Evolutionary conservation across 805 yeast species (phyloP), one percentile per base, ranked within the genome.

Genomic region (Tetrapisispora namnaoensis): DNA sequence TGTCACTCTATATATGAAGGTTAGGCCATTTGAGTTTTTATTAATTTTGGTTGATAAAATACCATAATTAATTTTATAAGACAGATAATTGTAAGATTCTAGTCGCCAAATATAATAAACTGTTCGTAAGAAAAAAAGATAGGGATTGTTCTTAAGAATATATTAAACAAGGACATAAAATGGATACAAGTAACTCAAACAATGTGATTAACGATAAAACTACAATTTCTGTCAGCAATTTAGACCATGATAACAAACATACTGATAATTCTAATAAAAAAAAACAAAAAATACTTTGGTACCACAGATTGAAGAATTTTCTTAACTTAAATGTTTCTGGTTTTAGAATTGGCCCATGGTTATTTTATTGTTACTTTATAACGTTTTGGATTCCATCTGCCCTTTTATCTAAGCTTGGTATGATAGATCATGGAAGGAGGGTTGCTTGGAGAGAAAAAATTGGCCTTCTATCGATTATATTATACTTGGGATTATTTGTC

Each of bases 371-470:
- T 63, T 79, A 80, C 55, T 57, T 77, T 10, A 69, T 93, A 34
- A 90, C 99, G 0, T 87, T 88, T 63, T 91, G 96, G 93, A 95
- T 95, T 3, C 95, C 96, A 1, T 76, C 83, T 2, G 82, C 88
- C 0, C 14, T 55, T 3, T 30, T 44, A 48, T 14, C 58, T 70
- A 70, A 84, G 40, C 84, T 79, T 67, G 98, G 98, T 2, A 75
- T 91, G 76, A 75, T 76, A 32, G 79, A 84, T 18, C 79, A 80
- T 56, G 90, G 82, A 40, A 79, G 95, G 50, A 97, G 89, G 63
- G 79, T 81, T 72, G 98, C 98, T 0, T 93, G 99, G 99, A 77
- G 98, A 60, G 99, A 93, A 61, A 91, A 91, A 61, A 84, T 90
- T 46, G 98, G 87, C 1, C 72, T 93, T 39, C 72, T 91, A 42